phyloP scores from a whole-genome alignment of 257 asterid species.

The Fraxinus excelsior region DNA sequence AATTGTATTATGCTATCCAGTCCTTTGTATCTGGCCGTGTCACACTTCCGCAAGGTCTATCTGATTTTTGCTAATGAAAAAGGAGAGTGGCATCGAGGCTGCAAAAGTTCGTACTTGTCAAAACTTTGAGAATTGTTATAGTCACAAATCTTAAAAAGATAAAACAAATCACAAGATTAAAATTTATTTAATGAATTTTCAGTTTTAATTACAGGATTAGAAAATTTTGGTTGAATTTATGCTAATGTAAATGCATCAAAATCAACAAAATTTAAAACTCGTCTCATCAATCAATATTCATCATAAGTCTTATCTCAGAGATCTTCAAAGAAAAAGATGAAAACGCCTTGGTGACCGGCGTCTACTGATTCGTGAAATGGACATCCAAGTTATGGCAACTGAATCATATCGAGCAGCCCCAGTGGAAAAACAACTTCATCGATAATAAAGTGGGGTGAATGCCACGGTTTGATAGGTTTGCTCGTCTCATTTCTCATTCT shows the following conservation, averaged over 20 bases:
- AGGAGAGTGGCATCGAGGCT: neutral
- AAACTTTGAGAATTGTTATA: too few species aligned
- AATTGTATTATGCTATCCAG: too few species aligned
- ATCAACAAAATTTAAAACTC: neutral
- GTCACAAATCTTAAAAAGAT: neutral
- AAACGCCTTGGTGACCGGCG: neutral
- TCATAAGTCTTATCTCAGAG: neutral
- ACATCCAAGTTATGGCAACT: constrained; percentile 61
- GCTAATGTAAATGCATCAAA: neutral
- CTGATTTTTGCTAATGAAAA: too few species aligned
- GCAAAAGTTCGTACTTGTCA: too few species aligned
- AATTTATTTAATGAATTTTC: neutral
- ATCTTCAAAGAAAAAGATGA: neutral
- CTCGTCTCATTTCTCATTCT: constrained; percentile 52
- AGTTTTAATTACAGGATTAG: neutral
- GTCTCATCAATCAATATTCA: neutral
- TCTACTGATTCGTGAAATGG: constrained; percentile 25
- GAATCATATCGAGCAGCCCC: constrained; percentile 90
- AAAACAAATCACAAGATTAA: neutral
- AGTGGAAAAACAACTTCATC: constrained; percentile 69
- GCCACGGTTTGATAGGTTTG: constrained; percentile 39
- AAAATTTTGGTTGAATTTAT: neutral
- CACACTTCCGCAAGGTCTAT: too few species aligned
- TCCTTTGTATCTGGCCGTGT: too few species aligned
- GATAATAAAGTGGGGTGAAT: constrained; percentile 57